Evolutionary conservation across 352 stramenopile genomes (phyloP), one percentile per base, ranked within the genome.

Genomic region (Aphanomyces stellatus): DNA sequence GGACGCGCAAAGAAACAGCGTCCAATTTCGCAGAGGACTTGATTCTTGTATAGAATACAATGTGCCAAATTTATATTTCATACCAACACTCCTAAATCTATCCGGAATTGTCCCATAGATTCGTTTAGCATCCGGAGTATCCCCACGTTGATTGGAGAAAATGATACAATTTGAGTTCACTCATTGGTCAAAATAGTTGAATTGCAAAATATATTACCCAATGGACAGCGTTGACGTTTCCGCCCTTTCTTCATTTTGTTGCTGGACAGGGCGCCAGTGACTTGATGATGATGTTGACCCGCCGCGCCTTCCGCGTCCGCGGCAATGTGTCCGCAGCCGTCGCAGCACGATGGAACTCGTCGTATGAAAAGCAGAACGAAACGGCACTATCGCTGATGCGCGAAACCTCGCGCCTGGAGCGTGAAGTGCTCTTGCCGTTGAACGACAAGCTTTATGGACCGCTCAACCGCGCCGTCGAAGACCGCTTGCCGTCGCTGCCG

Each of bases 401-500:
- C 37, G 80, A 91, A 72, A 94, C 85, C 56, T 89, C 77, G 51
- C 76, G 75, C 49, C 55, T 94, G 48, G 85, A 94, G 69, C 68
- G 80, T 53, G 75, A 78, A 22, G 75, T 92, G 61, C 71, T 94
- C 42, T 74, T 94, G 69, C 85, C 85, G 40, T 74, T 94, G 24
- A 94, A 94, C 74, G 85, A 94, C 77, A 85, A 85, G 57, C 75
- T 94, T 13, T 72, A 91, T 37, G 90, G 90, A 0, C 90, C 90
- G 31, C 70, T 97, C 41, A 93, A 97, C 72, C 82, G 82, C 68
- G 90, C 89, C 42, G 85, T 90, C 46, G 88, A 94, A 40, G 91
- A 96, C 69, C 93, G 96, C 71, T 77, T 97, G 63, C 95, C 91
- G 28, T 88, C 89, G 62, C 85, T 98, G 69, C 97, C 97, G 5